These are phyloP conservation scores for Trichoderma endophyticum DNA, from an alignment of 2,329 filamentous ascomycete genomes.

Conservation along the genomic window DNA sequence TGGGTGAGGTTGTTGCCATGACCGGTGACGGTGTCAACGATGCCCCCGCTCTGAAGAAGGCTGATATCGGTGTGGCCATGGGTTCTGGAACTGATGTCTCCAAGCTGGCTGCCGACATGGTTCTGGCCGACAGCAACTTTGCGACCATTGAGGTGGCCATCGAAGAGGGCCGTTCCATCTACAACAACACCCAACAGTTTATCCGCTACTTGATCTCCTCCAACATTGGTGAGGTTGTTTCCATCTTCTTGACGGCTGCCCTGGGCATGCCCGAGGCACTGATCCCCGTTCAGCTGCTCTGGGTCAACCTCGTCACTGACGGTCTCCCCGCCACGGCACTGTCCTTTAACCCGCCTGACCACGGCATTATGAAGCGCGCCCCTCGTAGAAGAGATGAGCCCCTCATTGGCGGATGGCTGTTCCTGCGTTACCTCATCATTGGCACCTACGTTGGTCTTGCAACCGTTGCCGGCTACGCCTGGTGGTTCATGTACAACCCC, in stretches of 20 bases:
- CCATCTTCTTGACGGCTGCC: conserved; percentile 95
- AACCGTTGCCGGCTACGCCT: conserved; percentile 96
- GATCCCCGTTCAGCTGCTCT: conserved; percentile 94
- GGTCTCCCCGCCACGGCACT: conserved; percentile 93
- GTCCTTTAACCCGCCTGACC: conserved; percentile 97
- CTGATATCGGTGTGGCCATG: conserved; percentile 98
- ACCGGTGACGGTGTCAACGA: conserved; percentile 99
- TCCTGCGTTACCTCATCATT: conserved; percentile 96
- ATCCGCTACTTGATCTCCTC: conserved; percentile 98
- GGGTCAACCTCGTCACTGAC: conserved; percentile 98
- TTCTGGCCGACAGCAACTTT: conserved; percentile 97
- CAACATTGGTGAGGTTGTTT: conserved; percentile 98
- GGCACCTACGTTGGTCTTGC: conserved; percentile 92
- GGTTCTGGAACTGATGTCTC: conserved; percentile 96
- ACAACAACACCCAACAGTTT: conserved; percentile 99
- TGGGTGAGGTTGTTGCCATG: conserved; percentile 96
- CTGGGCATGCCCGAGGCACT: conserved; percentile 96
- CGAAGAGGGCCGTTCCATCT: conserved; percentile 95
- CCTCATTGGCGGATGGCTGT: conserved; percentile 91
- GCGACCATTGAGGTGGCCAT: conserved; percentile 95
- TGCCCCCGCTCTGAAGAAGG: conserved; percentile 95
- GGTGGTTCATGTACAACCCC: conserved; percentile 98
- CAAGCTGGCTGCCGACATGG: conserved; percentile 96
- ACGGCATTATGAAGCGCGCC: conserved; percentile 93
- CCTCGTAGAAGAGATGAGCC: conserved; percentile 90